Percentiles rank a stretch among this genome's conserved stretches.
phyloP scores from a whole-genome alignment of 192 early-diverging fungal genomes.

The Gryganskiella cystojenkinii region DNA sequence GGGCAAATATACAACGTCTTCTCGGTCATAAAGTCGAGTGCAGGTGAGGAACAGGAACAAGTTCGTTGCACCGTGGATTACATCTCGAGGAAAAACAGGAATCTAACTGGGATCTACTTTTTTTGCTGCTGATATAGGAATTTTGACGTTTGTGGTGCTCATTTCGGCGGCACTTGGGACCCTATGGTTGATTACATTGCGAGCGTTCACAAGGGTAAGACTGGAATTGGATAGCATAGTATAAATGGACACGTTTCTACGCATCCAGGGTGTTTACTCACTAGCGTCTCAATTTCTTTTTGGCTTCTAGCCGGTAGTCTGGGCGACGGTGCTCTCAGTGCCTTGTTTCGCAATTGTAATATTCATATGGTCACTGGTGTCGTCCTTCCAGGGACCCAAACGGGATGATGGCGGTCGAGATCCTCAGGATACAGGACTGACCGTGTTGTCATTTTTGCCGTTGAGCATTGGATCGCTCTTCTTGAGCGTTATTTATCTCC shows the following conservation, averaged over 20 bases:
- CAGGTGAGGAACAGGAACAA: constrained; percentile 49
- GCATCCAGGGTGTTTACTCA: neutral
- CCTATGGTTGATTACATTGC: constrained; percentile 32
- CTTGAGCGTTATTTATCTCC: constrained; percentile 46
- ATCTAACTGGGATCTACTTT: no score
- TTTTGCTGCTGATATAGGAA: constrained; percentile 20
- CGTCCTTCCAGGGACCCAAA: constrained; percentile 53
- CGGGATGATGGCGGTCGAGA: constrained; percentile 17
- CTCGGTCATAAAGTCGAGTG: constrained; percentile 56
- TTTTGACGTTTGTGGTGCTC: constrained; percentile 42
- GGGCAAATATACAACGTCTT: constrained; percentile 54
- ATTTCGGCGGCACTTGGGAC: constrained; percentile 41
- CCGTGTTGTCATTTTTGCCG: constrained; percentile 62
- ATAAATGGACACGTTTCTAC: no score
- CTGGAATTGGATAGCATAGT: no score
- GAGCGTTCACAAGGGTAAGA: constrained; percentile 37
- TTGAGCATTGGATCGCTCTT: constrained; percentile 54
- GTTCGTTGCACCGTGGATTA: no score
- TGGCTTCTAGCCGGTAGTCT: constrained; percentile 55
- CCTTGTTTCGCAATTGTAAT: constrained; percentile 53
- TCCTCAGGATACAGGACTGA: constrained; percentile 60
- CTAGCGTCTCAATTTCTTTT: neutral
- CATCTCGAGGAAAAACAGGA: no score
- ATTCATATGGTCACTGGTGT: constrained; percentile 64
- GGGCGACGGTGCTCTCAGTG: constrained; percentile 59